phyloP scores from a whole-genome alignment of 306 rosid species.

The Cajanus cajan region DNA sequence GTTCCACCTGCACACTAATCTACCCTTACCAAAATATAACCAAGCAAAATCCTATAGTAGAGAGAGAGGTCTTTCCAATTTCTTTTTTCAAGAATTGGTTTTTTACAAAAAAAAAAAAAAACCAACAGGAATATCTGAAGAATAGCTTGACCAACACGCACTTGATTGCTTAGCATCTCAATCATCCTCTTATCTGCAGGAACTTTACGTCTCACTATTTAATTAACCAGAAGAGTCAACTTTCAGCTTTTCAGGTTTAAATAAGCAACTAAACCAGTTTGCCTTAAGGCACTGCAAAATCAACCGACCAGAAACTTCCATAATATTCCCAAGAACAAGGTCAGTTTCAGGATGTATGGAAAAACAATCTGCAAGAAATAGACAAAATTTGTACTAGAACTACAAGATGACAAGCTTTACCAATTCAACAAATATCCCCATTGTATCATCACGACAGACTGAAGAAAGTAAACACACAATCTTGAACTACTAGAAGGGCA shows the following conservation, averaged over 20 bases:
- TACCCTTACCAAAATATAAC: too few species aligned
- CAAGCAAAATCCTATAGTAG: too few species aligned
- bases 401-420: conserved; percentile 13
- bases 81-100: too few species aligned
- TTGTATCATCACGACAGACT: not conserved
- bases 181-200: conserved; percentile 99
- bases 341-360: conserved; percentile 93
- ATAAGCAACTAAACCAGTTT: conserved; percentile 28
- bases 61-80: too few species aligned
- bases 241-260: conserved; percentile 25
- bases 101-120: too few species aligned
- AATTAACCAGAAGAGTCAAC: conserved; percentile 35
- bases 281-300: conserved; percentile 20
- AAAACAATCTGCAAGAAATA: conserved; percentile 75
- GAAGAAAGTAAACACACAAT: conserved; percentile 2
- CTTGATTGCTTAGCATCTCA: conserved; percentile 82
- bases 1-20: too few species aligned
- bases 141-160: conserved; percentile 97
- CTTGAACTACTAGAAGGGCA: not conserved
- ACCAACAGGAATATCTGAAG: conserved; percentile 85
- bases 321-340: conserved; percentile 93
- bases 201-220: conserved; percentile 91
- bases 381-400: conserved; percentile 25
- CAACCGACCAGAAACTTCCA: conserved; percentile 85
- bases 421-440: conserved; percentile 18